A percentile compares a stretch with the other conserved stretches of the same genome.
Conservation (phyloP, 768 basidiomycete species). For the Russula compacta region DNA sequence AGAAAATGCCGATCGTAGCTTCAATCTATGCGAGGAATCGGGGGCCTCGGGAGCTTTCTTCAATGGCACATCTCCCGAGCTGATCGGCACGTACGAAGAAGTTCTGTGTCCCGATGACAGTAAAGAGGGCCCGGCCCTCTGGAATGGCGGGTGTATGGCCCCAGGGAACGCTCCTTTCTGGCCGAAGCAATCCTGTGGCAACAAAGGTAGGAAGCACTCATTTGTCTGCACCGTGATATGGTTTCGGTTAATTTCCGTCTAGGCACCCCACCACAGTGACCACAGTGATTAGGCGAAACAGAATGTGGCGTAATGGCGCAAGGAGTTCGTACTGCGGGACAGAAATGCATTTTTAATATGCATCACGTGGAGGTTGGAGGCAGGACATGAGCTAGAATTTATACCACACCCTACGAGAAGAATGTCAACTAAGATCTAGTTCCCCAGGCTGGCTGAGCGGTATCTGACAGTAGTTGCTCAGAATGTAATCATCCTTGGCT, state of each 20-base stretch:
- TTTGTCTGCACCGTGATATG: not conserved
- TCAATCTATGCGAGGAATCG: constrained; percentile 53
- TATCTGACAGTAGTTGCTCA: not conserved
- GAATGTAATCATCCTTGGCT: constrained; percentile 12
- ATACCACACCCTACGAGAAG: too few species aligned
- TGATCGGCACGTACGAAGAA: constrained; percentile 45
- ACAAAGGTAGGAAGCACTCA: constrained; percentile 33
- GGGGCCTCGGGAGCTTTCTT: constrained; percentile 46
- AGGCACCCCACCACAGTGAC: constrained; percentile 6
- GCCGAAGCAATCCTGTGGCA: constrained; percentile 42
- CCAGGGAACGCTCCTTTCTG: constrained; percentile 42
- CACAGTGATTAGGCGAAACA: not conserved
- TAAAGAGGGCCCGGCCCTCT: constrained; percentile 37
- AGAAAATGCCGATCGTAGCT: constrained; percentile 28
- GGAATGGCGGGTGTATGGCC: constrained; percentile 41
- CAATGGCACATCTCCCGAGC: constrained; percentile 25
- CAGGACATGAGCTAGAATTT: not conserved
- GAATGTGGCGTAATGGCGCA: not conserved
- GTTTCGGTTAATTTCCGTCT: not conserved
- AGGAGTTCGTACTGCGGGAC: not conserved
- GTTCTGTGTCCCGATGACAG: constrained; percentile 47
- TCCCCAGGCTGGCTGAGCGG: not conserved
- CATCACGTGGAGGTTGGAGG: not conserved
- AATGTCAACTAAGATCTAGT: not conserved
- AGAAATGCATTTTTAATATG: not conserved